Percentiles rank a stretch among this genome's conserved stretches.
phyloP scores from a whole-genome alignment of 2,329 filamentous ascomycete genomes.

The Claviceps cyperi region DNA sequence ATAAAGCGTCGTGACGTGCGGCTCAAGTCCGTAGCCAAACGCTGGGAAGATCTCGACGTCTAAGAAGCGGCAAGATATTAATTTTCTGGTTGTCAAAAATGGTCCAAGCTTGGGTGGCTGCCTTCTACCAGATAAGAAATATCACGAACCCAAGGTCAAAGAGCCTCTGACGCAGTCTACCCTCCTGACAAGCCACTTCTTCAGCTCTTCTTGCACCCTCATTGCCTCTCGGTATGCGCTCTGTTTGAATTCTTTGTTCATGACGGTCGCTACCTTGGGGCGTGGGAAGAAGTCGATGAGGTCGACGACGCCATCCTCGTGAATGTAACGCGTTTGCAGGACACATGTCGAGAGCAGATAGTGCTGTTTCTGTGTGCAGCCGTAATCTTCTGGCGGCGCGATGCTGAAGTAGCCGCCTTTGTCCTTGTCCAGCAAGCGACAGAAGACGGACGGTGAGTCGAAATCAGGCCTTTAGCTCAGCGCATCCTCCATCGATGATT shows the following conservation, averaged over 20 bases:
- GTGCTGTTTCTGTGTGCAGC: slow-evolving; percentile 59
- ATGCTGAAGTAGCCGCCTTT: slow-evolving; percentile 64
- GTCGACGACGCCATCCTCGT: slow-evolving; percentile 60
- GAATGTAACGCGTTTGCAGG: slow-evolving; percentile 62
- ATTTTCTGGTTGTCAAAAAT: background rate
- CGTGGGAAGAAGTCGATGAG: slow-evolving; percentile 64
- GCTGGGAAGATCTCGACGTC: slow-evolving; percentile 60
- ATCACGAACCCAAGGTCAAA: slow-evolving; percentile 38
- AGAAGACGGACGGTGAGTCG: slow-evolving; percentile 64
- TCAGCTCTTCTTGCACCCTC: slow-evolving; percentile 45
- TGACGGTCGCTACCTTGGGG: slow-evolving; percentile 42
- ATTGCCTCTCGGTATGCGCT: slow-evolving; percentile 39
- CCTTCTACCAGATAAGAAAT: background rate
- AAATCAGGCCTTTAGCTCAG: slow-evolving; percentile 52
- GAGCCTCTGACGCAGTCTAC: slow-evolving; percentile 58
- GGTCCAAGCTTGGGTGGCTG: background rate
- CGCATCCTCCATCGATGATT: background rate
- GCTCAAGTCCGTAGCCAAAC: slow-evolving; percentile 53
- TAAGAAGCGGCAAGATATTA: slow-evolving; percentile 9
- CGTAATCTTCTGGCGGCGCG: slow-evolving; percentile 32
- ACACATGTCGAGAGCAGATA: slow-evolving; percentile 65
- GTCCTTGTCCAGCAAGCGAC: slow-evolving; percentile 57
- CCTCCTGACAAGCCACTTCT: slow-evolving; percentile 56
- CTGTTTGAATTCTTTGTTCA: slow-evolving; percentile 31
- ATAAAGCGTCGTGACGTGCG: slow-evolving; percentile 44